phyloP scores from a whole-genome alignment of 345 rosid species.

The Lepidium didymum region DNA sequence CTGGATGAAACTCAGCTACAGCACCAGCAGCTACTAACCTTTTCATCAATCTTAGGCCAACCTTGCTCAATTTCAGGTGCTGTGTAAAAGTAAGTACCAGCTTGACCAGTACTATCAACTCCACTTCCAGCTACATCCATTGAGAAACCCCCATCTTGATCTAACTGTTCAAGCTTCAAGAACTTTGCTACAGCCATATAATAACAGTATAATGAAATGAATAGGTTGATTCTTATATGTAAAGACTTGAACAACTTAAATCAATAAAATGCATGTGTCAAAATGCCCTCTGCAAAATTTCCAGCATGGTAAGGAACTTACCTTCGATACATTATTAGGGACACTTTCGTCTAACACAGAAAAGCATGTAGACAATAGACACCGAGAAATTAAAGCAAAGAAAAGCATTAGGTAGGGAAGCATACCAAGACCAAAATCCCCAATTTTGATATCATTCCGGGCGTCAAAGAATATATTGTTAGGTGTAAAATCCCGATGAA shows the following conservation, averaged over 20 bases:
- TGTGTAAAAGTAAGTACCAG: conserved; percentile 92
- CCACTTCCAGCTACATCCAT: conserved; percentile 65
- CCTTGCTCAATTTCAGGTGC: conserved; percentile 99
- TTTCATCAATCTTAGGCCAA: conserved; percentile 98
- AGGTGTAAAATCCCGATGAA: conserved; percentile 95
- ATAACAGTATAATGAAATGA: neutral
- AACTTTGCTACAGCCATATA: conserved; percentile 56
- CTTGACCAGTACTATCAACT: conserved; percentile 81
- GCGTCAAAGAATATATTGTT: conserved; percentile 94
- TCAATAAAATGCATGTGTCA: neutral
- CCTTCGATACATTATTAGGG: neutral
- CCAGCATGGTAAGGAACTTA: conserved; percentile 5
- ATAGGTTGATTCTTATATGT: neutral
- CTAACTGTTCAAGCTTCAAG: conserved; percentile 89
- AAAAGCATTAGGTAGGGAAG: conserved; percentile 14
- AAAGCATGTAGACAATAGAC: neutral
- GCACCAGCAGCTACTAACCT: conserved; percentile 40
- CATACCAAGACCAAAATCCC: conserved; percentile 94
- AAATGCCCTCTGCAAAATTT: neutral
- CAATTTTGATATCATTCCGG: conserved; percentile 88
- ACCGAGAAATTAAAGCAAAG: neutral
- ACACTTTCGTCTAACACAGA: neutral
- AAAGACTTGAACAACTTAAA: neutral
- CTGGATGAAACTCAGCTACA: conserved; percentile 8
- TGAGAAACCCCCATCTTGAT: conserved; percentile 60